Evolutionary conservation across 192 early-diverging fungal species (phyloP).

Genomic region (Phlyctochytrium planicorne): DNA sequence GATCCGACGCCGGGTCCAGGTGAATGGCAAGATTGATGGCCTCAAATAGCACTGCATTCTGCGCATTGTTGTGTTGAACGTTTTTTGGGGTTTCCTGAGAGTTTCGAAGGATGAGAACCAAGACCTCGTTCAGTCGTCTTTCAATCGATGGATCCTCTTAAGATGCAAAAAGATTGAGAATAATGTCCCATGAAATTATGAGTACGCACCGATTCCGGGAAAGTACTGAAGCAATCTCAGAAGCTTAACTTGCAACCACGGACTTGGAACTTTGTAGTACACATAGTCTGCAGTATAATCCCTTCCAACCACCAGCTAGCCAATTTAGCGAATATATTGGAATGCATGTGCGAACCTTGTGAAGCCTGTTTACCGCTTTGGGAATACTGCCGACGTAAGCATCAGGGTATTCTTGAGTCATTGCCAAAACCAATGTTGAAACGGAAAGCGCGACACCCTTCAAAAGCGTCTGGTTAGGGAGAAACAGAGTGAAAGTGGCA

Average conservation of each 20-base stretch:
- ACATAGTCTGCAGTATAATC: slow-evolving; percentile 83
- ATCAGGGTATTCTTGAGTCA: slow-evolving; percentile 89
- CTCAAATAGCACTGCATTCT: slow-evolving; percentile 97
- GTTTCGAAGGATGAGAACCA: slow-evolving; percentile 73
- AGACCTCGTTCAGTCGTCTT: slow-evolving; percentile 60
- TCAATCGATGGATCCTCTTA: background rate
- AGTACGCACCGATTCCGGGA: slow-evolving; percentile 44
- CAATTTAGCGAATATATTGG: slow-evolving; percentile 7
- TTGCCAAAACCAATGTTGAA: slow-evolving; percentile 81
- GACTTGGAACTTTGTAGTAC: slow-evolving; percentile 97
- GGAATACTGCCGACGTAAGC: slow-evolving; percentile 71
- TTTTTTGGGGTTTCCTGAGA: slow-evolving; percentile 91
- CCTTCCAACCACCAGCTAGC: slow-evolving; percentile 79
- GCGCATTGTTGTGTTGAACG: slow-evolving; percentile 96
- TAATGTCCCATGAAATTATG: too few species aligned
- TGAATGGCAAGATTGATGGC: slow-evolving; percentile 95
- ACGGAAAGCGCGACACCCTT: slow-evolving; percentile 85
- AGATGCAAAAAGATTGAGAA: too few species aligned
- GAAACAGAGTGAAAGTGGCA: slow-evolving; percentile 34
- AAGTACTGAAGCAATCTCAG: slow-evolving; percentile 94
- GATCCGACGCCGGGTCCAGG: slow-evolving; percentile 81
- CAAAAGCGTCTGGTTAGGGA: slow-evolving; percentile 9
- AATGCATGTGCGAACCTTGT: slow-evolving; percentile 59
- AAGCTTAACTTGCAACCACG: slow-evolving; percentile 98
- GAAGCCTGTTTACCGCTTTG: slow-evolving; percentile 77